Conservation (phyloP, 2,329 filamentous ascomycete genomes). For the Scytalidium sp. region DNA sequence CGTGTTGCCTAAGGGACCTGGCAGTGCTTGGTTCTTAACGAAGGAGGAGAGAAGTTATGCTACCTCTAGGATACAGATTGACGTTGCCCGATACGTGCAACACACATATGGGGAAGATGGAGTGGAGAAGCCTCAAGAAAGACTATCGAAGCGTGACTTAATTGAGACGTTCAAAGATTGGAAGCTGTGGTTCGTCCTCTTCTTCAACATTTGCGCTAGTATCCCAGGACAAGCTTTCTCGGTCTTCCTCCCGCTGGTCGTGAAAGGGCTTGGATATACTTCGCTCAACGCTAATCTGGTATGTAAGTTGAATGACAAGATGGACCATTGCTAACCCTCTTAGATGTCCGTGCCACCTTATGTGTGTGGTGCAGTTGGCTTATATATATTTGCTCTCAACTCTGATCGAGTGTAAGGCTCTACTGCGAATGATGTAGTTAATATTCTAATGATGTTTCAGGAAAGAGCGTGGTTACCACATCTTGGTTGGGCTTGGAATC, state of each 20-base stretch:
- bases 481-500: slow-evolving; percentile 24
- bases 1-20: neutral
- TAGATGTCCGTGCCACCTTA: slow-evolving; percentile 32
- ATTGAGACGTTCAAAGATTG: slow-evolving; percentile 32
- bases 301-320: slow-evolving; percentile 1
- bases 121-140: slow-evolving; percentile 12
- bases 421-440: neutral
- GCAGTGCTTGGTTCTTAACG: slow-evolving; percentile 9
- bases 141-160: slow-evolving; percentile 26
- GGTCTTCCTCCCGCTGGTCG: slow-evolving; percentile 31
- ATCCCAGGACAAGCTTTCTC: slow-evolving; percentile 30
- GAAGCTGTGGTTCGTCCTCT: slow-evolving; percentile 33
- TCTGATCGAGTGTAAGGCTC: slow-evolving; percentile 19
- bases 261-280: slow-evolving; percentile 27
- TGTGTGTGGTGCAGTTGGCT: slow-evolving; percentile 25
- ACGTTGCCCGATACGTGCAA: slow-evolving; percentile 29
- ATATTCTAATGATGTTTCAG: slow-evolving; percentile 1
- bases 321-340: slow-evolving; percentile 14
- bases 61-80: slow-evolving; percentile 31
- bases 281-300: slow-evolving; percentile 24
- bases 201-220: slow-evolving; percentile 30
- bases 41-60: slow-evolving; percentile 27
- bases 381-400: slow-evolving; percentile 27
- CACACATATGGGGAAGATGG: slow-evolving; percentile 20
- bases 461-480: slow-evolving; percentile 28